phyloP scores from a whole-genome alignment of 1,284 basidiomycete species.

The Takashimella tepidaria region DNA sequence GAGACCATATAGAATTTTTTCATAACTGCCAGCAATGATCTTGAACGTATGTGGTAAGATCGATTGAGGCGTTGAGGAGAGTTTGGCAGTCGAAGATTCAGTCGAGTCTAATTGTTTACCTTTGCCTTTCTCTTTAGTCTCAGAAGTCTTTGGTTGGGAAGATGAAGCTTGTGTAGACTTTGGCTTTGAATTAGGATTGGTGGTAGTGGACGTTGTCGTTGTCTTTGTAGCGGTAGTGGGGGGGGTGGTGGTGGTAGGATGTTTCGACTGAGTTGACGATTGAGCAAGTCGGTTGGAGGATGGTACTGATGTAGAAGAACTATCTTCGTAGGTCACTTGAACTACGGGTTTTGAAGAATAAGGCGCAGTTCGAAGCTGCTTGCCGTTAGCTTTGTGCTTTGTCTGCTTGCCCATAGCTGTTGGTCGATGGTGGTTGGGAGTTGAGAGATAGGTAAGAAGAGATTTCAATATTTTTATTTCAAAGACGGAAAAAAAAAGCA shows the following conservation, averaged over 20 bases:
- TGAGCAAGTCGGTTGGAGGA: too few relatives aligned
- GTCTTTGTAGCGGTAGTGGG: background rate
- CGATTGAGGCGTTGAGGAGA: slow-evolving; percentile 2
- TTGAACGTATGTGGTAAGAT: slow-evolving; percentile 59
- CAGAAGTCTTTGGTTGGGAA: slow-evolving; percentile 6
- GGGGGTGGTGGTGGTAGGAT: background rate
- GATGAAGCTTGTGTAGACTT: too few relatives aligned
- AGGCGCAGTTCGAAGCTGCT: slow-evolving; percentile 19
- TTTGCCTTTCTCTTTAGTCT: slow-evolving; percentile 12
- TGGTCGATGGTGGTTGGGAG: background rate
- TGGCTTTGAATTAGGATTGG: too few relatives aligned
- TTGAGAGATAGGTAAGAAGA: too few relatives aligned
- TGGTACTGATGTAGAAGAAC: slow-evolving; percentile 4
- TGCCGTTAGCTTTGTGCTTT: slow-evolving; percentile 14
- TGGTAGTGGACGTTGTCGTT: slow-evolving; percentile 22
- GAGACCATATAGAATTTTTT: slow-evolving; percentile 89
- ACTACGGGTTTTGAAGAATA: slow-evolving; percentile 34
- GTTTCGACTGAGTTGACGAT: slow-evolving; percentile 3
- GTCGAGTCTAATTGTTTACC: too few relatives aligned
- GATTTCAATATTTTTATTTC: too few relatives aligned
- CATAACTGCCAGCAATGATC: slow-evolving; percentile 85
- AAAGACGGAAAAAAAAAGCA: too few relatives aligned
- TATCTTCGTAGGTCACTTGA: slow-evolving; percentile 36
- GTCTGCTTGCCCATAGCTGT: slow-evolving; percentile 34
- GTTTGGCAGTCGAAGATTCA: slow-evolving; percentile 5